These are phyloP conservation scores for Beauveria sp. DNA, from an alignment of 2,329 filamentous ascomycete species.

Conservation along the genomic window DNA sequence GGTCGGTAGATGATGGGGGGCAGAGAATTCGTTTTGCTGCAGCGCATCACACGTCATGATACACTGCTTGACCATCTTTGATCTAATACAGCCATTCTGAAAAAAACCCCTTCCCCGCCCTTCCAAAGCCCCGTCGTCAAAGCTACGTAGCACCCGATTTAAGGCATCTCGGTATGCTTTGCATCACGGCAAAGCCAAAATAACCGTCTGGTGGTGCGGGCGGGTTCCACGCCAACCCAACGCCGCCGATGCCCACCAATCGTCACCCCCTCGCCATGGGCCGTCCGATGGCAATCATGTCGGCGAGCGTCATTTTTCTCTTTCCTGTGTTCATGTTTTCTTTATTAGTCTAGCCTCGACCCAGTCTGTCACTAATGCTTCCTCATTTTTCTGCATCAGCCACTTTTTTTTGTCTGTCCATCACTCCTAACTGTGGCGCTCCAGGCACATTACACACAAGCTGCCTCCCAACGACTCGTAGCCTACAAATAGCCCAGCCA, in stretches of 20 bases:
- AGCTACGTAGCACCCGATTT: neutral
- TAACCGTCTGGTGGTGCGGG: neutral
- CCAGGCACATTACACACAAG: neutral
- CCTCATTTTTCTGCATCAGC: neutral
- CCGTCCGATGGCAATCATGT: no score
- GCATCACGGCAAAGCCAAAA: neutral
- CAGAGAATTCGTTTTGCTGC: no score
- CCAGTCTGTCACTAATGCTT: neutral
- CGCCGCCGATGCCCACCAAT: conserved; percentile 6
- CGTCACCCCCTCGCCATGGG: neutral
- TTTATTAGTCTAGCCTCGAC: neutral
- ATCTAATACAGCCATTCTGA: neutral
- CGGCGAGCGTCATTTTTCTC: neutral
- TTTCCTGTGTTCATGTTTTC: neutral
- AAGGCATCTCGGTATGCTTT: neutral
- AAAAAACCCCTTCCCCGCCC: neutral
- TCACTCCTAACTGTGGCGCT: neutral
- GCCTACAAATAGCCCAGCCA: conserved; percentile 10
- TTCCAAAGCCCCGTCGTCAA: neutral
- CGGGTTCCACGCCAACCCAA: conserved; percentile 1
- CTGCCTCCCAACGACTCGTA: neutral
- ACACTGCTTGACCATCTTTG: neutral
- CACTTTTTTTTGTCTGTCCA: neutral
- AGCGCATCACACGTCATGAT: no score
- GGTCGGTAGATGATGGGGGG: no score